A percentile compares a stretch with the other conserved stretches of the same genome.
These are phyloP conservation scores for Hibiscus trionum DNA, from an alignment of 345 rosid species.

Conservation along the genomic window DNA sequence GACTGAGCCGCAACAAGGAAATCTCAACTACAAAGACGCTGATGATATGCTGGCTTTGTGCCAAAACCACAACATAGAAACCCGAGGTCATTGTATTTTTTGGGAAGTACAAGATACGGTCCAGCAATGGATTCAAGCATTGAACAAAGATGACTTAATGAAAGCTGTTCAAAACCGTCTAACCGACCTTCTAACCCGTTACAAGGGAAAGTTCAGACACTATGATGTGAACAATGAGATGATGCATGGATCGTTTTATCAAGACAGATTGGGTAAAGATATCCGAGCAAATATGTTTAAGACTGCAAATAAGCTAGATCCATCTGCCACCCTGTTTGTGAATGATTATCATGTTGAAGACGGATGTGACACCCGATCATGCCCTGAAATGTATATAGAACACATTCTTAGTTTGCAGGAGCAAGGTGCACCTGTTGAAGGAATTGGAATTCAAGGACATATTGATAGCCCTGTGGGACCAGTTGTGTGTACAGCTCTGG, in stretches of 20 bases:
- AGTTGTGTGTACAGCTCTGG: conserved; percentile 58
- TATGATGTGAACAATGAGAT: conserved; percentile 97
- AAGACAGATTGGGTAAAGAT: conserved; percentile 51
- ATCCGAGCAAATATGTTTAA: conserved; percentile 68
- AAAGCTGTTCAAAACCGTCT: conserved; percentile 64
- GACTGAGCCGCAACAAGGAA: conserved; percentile 85
- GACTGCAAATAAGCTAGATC: conserved; percentile 63
- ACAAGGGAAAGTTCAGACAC: conserved; percentile 78
- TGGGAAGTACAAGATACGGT: conserved; percentile 86
- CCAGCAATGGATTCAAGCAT: conserved; percentile 71
- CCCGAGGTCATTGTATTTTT: conserved; percentile 92
- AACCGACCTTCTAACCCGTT: conserved; percentile 64
- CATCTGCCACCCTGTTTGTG: conserved; percentile 59
- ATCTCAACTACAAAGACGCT: conserved; percentile 69
- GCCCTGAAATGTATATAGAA: conserved; percentile 67
- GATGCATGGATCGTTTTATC: conserved; percentile 89
- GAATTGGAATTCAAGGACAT: conserved; percentile 92
- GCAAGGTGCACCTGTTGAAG: conserved; percentile 80
- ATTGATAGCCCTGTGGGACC: conserved; percentile 79
- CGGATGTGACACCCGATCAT: conserved; percentile 66
- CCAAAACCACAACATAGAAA: conserved; percentile 39
- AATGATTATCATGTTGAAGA: conserved; percentile 94
- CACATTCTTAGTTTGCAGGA: conserved; percentile 62
- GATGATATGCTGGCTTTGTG: conserved; percentile 81
- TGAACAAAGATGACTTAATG: conserved; percentile 42